Conservation (phyloP, 2,329 filamentous ascomycete genomes). For the Pseudogymnoascus sp. region DNA sequence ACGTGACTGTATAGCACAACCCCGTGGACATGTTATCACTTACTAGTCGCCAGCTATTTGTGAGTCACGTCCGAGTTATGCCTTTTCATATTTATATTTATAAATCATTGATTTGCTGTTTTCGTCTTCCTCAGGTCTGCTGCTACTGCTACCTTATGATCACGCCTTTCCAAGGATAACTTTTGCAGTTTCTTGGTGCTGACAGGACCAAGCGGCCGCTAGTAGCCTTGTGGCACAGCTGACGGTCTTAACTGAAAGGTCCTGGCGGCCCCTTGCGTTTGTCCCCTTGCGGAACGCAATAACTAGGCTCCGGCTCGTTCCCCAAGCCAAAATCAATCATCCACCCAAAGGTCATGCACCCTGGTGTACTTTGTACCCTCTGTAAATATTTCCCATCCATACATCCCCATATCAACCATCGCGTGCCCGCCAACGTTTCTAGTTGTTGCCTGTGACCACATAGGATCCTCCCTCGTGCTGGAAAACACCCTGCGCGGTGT, state of each 20-base stretch:
- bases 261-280: conserved; percentile 3
- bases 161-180: neutral
- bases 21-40: neutral
- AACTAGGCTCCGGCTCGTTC: conserved; percentile 1
- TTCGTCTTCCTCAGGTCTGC: neutral
- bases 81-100: neutral
- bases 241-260: neutral
- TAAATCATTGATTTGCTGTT: neutral
- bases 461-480: neutral
- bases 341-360: conserved; percentile 4
- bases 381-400: conserved; percentile 6
- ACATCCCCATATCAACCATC: conserved; percentile 5
- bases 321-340: neutral
- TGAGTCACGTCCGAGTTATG: neutral
- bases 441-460: conserved; percentile 6
- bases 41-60: neutral
- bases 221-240: conserved; percentile 1
- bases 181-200: neutral
- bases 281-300: conserved; percentile 1
- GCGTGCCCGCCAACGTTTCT: conserved; percentile 1
- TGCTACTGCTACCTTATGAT: neutral
- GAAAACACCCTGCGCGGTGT: neutral
- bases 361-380: conserved; percentile 4
- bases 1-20: neutral
- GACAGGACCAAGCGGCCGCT: neutral